These are phyloP conservation scores for Salix udensis DNA, from an alignment of 345 rosid genomes.

Conservation along the genomic window DNA sequence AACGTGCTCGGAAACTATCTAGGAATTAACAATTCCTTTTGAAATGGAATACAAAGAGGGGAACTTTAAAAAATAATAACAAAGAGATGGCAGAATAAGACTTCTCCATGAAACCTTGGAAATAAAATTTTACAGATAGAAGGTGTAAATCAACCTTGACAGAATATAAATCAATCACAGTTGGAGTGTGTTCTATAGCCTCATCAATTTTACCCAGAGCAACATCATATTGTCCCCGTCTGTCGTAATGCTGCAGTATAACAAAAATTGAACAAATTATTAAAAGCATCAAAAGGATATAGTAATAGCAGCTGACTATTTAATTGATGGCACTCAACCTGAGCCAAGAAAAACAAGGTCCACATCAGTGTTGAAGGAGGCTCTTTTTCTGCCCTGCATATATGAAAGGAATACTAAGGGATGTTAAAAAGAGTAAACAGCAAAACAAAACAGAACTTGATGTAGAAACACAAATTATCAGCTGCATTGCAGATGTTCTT, in stretches of 20 bases:
- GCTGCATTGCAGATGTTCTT: neutral
- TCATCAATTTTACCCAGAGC: constrained; percentile 82
- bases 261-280: constrained; percentile 9
- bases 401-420: constrained; percentile 14
- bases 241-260: constrained; percentile 89
- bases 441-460: neutral
- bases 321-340: constrained; percentile 41
- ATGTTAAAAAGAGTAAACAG: constrained; percentile 3
- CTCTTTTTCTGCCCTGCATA: constrained; percentile 75
- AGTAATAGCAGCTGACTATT: neutral
- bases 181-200: constrained; percentile 93
- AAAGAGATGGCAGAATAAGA: neutral
- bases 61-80: neutral
- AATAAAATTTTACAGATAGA: neutral
- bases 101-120: neutral
- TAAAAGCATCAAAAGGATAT: constrained; percentile 13
- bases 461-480: neutral
- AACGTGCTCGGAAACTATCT: neutral
- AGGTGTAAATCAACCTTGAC: constrained; percentile 61
- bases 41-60: neutral
- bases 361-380: constrained; percentile 94
- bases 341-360: constrained; percentile 90
- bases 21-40: neutral
- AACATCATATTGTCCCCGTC: constrained; percentile 69
- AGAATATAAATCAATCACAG: constrained; percentile 91